phyloP scores from a whole-genome alignment of 345 rosid genomes.

The Populus alba region DNA sequence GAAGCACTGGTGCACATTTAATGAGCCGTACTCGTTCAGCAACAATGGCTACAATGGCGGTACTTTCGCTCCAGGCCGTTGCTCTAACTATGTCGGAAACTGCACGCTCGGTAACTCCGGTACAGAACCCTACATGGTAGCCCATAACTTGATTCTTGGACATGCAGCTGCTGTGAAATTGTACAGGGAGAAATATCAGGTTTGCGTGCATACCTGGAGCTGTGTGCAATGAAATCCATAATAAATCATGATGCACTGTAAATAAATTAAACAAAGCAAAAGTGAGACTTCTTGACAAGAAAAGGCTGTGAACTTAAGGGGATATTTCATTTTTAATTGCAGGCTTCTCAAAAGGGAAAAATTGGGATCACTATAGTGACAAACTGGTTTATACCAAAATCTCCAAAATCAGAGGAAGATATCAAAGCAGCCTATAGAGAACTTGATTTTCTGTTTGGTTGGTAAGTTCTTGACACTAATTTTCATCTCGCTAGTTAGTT shows the following conservation, averaged over 20 bases:
- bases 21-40: constrained; percentile 23
- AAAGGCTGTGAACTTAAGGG: too few relatives aligned
- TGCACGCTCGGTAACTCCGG: constrained; percentile 41
- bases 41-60: constrained; percentile 26
- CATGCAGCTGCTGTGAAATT: constrained; percentile 35
- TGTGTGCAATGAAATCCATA: too few relatives aligned
- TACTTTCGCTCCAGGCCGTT: constrained; percentile 44
- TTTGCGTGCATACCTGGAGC: not conserved
- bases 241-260: too few relatives aligned
- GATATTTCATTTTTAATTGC: not conserved
- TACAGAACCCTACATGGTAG: constrained; percentile 40
- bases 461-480: constrained; percentile 3
- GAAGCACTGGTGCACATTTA: constrained; percentile 34
- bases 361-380: constrained; percentile 29
- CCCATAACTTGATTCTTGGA: constrained; percentile 40
- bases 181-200: constrained; percentile 42
- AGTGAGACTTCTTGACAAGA: too few relatives aligned
- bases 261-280: too few relatives aligned
- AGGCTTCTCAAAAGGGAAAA: constrained; percentile 40
- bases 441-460: constrained; percentile 21
- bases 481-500: not conserved
- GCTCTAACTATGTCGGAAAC: constrained; percentile 36
- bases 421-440: constrained; percentile 11
- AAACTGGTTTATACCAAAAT: constrained; percentile 30
- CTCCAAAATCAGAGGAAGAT: constrained; percentile 4